phyloP scores from a whole-genome alignment of 2,329 filamentous ascomycete genomes.

The Bertia moriformis region DNA sequence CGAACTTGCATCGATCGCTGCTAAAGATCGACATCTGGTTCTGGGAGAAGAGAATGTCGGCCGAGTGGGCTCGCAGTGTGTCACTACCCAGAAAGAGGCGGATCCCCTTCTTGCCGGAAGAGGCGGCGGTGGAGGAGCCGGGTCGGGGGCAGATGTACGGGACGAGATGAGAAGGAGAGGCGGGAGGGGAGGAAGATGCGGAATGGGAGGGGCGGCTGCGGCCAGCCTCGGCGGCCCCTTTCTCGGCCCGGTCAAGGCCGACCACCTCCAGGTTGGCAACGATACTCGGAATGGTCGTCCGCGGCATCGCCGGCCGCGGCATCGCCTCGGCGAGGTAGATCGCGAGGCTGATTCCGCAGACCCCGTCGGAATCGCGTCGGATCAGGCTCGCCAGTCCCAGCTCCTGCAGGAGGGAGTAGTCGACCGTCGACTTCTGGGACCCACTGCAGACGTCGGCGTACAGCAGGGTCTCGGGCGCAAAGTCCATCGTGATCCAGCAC shows the following conservation, averaged over 20 bases:
- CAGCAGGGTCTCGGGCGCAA: conserved; percentile 74
- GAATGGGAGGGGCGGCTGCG: too few relatives aligned
- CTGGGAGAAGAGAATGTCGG: conserved; percentile 81
- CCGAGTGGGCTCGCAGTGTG: conserved; percentile 69
- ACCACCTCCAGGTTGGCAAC: conserved; percentile 65
- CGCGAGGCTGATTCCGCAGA: conserved; percentile 58
- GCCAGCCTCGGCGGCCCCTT: conserved; percentile 24
- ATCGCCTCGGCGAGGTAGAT: conserved; percentile 87
- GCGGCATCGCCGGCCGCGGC: conserved; percentile 60
- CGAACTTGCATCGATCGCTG: conserved; percentile 72
- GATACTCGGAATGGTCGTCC: conserved; percentile 65
- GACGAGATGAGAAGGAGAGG: too few relatives aligned
- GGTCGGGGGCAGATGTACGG: too few relatives aligned
- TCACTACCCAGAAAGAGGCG: conserved; percentile 86
- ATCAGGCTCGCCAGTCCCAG: conserved; percentile 58
- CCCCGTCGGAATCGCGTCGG: conserved; percentile 48
- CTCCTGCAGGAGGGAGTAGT: conserved; percentile 59
- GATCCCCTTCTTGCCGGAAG: conserved; percentile 40
- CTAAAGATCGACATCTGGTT: conserved; percentile 80
- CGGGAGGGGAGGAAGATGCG: not conserved
- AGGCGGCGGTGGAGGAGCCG: not conserved
- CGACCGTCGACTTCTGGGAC: conserved; percentile 74
- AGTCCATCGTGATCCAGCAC: conserved; percentile 84
- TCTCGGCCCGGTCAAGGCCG: conserved; percentile 36
- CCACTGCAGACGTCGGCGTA: conserved; percentile 90